Percentiles rank a stretch among this genome's conserved stretches.
phyloP scores from a whole-genome alignment of 441 rosid species.

The Brassica hybrid region DNA sequence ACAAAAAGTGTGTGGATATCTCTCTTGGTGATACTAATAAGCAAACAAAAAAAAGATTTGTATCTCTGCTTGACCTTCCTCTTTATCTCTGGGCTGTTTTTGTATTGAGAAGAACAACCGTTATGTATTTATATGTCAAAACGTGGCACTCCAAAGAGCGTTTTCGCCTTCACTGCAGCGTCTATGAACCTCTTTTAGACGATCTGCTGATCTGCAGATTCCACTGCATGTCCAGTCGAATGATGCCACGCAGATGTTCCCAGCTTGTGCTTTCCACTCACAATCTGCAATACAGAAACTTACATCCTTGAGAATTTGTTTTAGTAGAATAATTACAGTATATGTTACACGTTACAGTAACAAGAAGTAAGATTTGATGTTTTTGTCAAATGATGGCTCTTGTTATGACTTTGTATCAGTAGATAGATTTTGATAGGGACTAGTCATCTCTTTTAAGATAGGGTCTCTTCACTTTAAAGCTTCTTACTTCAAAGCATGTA shows the following conservation, averaged over 20 bases:
- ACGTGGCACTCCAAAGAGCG: constrained; percentile 75
- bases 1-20: constrained; percentile 32
- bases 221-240: constrained; percentile 96
- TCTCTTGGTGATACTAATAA: constrained; percentile 25
- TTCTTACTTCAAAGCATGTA: background rate
- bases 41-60: constrained; percentile 5
- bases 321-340: background rate
- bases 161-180: constrained; percentile 88
- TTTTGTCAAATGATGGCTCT: constrained; percentile 9
- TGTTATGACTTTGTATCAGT: constrained; percentile 35
- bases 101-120: constrained; percentile 9
- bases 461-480: no score
- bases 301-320: background rate
- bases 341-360: constrained; percentile 4
- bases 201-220: constrained; percentile 79
- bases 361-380: constrained; percentile 27
- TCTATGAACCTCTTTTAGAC: constrained; percentile 83
- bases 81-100: constrained; percentile 23
- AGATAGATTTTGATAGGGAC: constrained; percentile 34
- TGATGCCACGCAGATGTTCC: constrained; percentile 84
- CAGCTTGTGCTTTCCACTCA: constrained; percentile 94
- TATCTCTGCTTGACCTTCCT: constrained; percentile 13
- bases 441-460: constrained; percentile 34
- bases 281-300: constrained; percentile 61
- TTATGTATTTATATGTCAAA: constrained; percentile 39